phyloP scores from a whole-genome alignment of 192 early-diverging fungal species.

The Piromyces finnis region DNA sequence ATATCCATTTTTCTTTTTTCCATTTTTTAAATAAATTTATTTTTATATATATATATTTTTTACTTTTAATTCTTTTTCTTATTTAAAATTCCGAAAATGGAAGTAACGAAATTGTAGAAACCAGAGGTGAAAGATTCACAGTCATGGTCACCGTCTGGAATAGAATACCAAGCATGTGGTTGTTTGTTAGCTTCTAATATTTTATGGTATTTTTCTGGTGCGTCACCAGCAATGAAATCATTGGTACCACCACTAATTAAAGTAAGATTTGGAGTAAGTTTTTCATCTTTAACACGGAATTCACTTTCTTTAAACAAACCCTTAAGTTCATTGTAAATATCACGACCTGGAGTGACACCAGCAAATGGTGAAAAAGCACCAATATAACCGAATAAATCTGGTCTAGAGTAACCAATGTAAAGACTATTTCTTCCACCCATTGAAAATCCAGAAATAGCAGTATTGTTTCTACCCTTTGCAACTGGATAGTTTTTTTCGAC shows the following conservation, averaged over 20 bases:
- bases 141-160: neutral
- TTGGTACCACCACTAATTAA: neutral
- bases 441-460: neutral
- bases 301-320: neutral
- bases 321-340: neutral
- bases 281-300: neutral
- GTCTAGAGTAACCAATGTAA: neutral
- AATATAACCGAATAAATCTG: neutral
- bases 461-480: neutral
- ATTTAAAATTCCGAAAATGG: neutral
- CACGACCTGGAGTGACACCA: neutral
- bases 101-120: neutral
- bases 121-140: neutral
- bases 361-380: neutral
- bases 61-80: neutral
- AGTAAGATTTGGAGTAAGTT: neutral
- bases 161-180: neutral
- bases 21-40: no score
- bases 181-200: neutral
- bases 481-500: neutral
- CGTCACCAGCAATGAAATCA: neutral
- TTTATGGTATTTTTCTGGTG: neutral
- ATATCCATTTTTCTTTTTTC: neutral
- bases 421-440: neutral
- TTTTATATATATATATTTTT: neutral